Evolutionary conservation across 345 rosid species (phyloP).

Genomic region (Firmiana major): DNA sequence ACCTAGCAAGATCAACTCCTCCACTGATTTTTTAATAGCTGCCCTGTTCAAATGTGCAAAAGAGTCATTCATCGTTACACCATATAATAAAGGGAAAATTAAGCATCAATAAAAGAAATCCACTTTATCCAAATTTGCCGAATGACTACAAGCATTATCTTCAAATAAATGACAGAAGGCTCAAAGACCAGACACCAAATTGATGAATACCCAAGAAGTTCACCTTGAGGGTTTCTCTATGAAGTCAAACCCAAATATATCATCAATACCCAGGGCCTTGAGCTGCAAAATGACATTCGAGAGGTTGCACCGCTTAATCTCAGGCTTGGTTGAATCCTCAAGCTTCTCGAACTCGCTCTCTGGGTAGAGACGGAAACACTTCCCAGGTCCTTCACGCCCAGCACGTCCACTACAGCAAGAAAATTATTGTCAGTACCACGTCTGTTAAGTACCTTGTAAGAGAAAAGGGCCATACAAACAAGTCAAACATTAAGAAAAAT

Average conservation of each 20-base stretch:
- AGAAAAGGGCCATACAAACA: not conserved
- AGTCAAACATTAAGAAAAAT: not conserved
- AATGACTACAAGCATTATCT: not conserved
- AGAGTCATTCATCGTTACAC: slow-evolving; percentile 1
- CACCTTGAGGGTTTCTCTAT: slow-evolving; percentile 91
- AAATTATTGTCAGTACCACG: slow-evolving; percentile 1
- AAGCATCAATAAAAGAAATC: not conserved
- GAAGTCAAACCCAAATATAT: slow-evolving; percentile 88
- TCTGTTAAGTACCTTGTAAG: not conserved
- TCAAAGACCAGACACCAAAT: not conserved
- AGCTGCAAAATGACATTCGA: slow-evolving; percentile 88
- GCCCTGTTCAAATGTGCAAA: slow-evolving; percentile 49
- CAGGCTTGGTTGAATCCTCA: slow-evolving; percentile 86
- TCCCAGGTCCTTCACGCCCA: slow-evolving; percentile 95
- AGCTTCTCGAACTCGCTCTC: slow-evolving; percentile 87
- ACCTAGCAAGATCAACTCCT: slow-evolving; percentile 71
- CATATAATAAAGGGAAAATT: not conserved
- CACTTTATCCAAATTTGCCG: not conserved
- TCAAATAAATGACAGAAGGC: not conserved
- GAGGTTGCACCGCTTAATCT: slow-evolving; percentile 91
- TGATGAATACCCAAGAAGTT: not conserved
- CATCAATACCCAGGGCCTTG: slow-evolving; percentile 85
- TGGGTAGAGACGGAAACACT: slow-evolving; percentile 89
- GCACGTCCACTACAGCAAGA: slow-evolving; percentile 76
- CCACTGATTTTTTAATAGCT: slow-evolving; percentile 74